Conservation (phyloP, 2,329 filamentous ascomycete genomes). For the Fusarium proliferatum region DNA sequence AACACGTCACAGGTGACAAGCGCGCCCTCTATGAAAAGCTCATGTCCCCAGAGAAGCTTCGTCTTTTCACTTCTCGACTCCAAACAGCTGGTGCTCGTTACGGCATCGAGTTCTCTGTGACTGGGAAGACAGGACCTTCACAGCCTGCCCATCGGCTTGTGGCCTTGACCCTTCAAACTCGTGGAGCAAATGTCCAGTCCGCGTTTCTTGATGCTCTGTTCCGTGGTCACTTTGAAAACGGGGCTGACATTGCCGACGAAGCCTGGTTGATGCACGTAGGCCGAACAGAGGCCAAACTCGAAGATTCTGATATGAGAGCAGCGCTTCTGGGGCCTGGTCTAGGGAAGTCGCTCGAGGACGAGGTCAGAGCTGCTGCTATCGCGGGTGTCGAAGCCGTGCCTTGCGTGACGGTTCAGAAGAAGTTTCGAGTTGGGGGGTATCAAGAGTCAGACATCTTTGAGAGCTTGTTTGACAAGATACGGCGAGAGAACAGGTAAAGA, state of each 20-base stretch:
- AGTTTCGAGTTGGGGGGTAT: constrained; percentile 76
- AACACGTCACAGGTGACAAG: constrained; percentile 48
- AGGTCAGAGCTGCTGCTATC: constrained; percentile 45
- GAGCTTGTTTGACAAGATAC: constrained; percentile 71
- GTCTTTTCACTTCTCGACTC: constrained; percentile 48
- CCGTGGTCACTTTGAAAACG: constrained; percentile 55
- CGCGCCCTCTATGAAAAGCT: constrained; percentile 50
- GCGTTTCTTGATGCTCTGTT: constrained; percentile 57
- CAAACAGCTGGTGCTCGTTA: constrained; percentile 47
- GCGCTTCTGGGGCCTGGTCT: constrained; percentile 47
- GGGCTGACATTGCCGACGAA: constrained; percentile 55
- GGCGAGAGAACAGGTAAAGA: constrained; percentile 21
- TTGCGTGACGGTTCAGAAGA: constrained; percentile 76
- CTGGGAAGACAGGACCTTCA: constrained; percentile 57
- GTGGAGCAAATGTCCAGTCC: constrained; percentile 50
- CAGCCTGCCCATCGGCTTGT: constrained; percentile 61
- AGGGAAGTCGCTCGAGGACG: constrained; percentile 46
- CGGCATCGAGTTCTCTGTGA: constrained; percentile 55
- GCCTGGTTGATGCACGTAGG: constrained; percentile 53
- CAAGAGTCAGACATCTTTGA: constrained; percentile 75
- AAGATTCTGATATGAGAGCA: constrained; percentile 40
- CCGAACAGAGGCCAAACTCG: constrained; percentile 47
- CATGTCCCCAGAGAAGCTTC: constrained; percentile 44
- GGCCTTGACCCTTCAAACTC: constrained; percentile 51
- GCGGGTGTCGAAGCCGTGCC: constrained; percentile 73